Conservation (phyloP, 148 eudicot species). For the Rhododendron ovatum region DNA sequence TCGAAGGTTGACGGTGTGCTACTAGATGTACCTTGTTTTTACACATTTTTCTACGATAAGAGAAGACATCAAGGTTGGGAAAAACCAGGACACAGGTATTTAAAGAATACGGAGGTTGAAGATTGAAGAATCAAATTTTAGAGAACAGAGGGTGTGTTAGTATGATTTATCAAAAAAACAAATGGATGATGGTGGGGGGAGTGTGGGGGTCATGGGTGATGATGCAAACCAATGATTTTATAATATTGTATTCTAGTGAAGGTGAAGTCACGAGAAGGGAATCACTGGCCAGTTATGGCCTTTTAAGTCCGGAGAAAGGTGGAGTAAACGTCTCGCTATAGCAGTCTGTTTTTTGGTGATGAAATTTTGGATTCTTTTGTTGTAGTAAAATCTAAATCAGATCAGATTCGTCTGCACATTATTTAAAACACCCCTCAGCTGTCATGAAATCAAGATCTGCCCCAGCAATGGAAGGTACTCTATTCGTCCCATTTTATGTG, state of each 20-base stretch:
- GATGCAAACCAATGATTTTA: conserved; percentile 11
- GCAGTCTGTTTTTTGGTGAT: not conserved
- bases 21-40: not conserved
- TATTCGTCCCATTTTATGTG: no score
- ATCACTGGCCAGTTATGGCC: conserved; percentile 21
- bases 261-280: conserved; percentile 31
- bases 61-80: no score
- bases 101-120: not conserved
- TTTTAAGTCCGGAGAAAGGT: conserved; percentile 7
- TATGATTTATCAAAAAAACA: not conserved
- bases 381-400: not conserved
- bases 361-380: not conserved
- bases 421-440: not conserved
- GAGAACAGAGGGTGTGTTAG: not conserved
- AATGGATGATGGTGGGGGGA: not conserved
- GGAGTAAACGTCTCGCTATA: not conserved
- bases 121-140: not conserved
- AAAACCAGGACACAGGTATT: not conserved
- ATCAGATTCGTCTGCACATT: not conserved
- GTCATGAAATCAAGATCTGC: not conserved
- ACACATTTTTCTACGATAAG: not conserved
- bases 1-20: not conserved
- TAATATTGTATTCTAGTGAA: not conserved
- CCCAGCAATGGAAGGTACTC: not conserved
- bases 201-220: not conserved